These are phyloP conservation scores for Umbelopsis sp. DNA, from an alignment of 371 early-diverging fungal species.

Conservation along the genomic window DNA sequence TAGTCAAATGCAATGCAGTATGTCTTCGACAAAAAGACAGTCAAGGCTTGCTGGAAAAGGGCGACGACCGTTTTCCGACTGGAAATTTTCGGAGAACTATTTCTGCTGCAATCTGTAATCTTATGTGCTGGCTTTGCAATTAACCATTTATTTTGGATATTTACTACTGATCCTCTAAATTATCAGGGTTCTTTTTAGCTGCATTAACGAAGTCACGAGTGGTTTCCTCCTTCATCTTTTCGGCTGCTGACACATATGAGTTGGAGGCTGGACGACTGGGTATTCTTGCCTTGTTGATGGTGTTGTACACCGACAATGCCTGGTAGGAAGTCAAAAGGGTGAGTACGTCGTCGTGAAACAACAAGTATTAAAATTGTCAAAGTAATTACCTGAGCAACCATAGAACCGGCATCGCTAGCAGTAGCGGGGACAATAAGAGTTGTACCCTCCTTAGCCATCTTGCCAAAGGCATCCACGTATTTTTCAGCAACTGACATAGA, in stretches of 20 bases:
- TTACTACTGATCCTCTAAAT: not conserved
- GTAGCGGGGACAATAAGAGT: slow-evolving; percentile 92
- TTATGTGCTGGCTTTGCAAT: too few species aligned
- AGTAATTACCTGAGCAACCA: slow-evolving; percentile 77
- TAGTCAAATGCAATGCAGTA: too few species aligned
- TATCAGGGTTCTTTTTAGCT: slow-evolving; percentile 28
- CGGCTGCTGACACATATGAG: slow-evolving; percentile 14
- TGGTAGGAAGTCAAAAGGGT: slow-evolving; percentile 9
- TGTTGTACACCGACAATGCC: slow-evolving; percentile 59
- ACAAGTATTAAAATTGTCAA: too few species aligned
- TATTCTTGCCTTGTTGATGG: slow-evolving; percentile 45
- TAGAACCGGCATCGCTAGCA: slow-evolving; percentile 78
- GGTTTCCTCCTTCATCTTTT: slow-evolving; percentile 38
- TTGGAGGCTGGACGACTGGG: not conserved
- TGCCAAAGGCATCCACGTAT: slow-evolving; percentile 93
- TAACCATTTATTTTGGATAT: too few species aligned
- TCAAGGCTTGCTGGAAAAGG: too few species aligned
- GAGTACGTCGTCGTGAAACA: too few species aligned
- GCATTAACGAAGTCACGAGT: slow-evolving; percentile 40
- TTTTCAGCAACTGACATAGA: slow-evolving; percentile 95
- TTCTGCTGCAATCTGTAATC: too few species aligned
- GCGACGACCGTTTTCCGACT: too few species aligned
- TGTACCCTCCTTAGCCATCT: slow-evolving; percentile 91
- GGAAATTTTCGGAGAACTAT: too few species aligned
- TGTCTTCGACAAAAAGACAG: too few species aligned